Evolutionary conservation across 2,329 filamentous ascomycete species (phyloP), one percentile per base, ranked within the genome.

Genomic region (Harringtonia lauricola): DNA sequence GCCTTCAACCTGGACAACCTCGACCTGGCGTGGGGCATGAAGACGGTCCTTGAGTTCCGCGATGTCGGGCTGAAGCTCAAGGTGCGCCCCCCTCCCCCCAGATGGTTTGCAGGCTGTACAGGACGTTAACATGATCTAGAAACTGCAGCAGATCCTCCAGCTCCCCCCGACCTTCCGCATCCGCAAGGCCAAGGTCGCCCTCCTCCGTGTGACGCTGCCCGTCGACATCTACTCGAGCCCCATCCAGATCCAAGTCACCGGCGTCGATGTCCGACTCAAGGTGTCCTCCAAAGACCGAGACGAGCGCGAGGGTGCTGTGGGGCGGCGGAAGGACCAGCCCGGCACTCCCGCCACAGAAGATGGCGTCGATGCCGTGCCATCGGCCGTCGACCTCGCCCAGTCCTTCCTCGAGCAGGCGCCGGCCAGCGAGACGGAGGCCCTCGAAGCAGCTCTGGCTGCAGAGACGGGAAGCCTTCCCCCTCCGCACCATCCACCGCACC

Each of bases 201-300:
- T 83, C 8, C 74, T 96, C 21, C 83, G 84, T 55, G 68, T 95
- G 43, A 94, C 83, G 8, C 74, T 96, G 41, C 87, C 90, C 13
- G 81, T 92, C 58, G 86, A 95, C 61, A 81, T 95, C 51, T 88
- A 89, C 60, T 83, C 79, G 42, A 89, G 83, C 52, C 81, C 86
- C 24, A 94, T 96, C 57, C 70, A 76, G 26, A 77, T 90, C 54
- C 85, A 95, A 57, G 73, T 90, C 19, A 79, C 90, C 53, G 88
- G 87, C 18, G 77, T 95, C 48, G 76, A 89, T 51, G 72, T 94
- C 28, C 74, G 79, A 47, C 56, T 86, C 21, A 71, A 70, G 52
- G 67, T 86, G 53, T 66, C 54, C 2, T 55, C 64, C 48, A 59
- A 64, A 35, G 59, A 62, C 12, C 61, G 52, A 39, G 57, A 55